These are phyloP conservation scores for Remersonia thermophila DNA, from an alignment of 2,329 filamentous ascomycete genomes.

Conservation along the genomic window DNA sequence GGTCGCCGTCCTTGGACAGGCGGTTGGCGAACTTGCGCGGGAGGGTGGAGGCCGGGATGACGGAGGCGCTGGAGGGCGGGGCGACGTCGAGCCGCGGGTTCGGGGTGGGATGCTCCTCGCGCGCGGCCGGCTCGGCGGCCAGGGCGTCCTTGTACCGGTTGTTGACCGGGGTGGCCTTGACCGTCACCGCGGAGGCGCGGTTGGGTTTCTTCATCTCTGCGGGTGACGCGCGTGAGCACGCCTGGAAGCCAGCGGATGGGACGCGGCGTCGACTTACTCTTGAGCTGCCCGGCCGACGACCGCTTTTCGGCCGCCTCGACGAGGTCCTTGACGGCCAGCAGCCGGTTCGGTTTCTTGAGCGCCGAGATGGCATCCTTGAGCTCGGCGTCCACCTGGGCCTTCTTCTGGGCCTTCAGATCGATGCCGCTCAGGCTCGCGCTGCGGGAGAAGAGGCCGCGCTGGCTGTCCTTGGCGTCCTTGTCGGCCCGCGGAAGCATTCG, in stretches of 20 bases:
- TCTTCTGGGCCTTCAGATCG: conserved; percentile 49
- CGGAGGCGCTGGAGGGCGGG: conserved; percentile 21
- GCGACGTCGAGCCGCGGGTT: conserved; percentile 26
- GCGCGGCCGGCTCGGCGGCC: conserved; percentile 16
- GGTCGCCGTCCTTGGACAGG: conserved; percentile 6
- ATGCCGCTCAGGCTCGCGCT: conserved; percentile 34
- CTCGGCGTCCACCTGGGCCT: conserved; percentile 56
- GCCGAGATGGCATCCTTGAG: conserved; percentile 61
- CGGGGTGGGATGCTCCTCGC: conserved; percentile 11
- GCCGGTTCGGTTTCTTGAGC: conserved; percentile 63
- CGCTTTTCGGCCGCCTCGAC: conserved; percentile 56
- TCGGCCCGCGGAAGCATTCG: conserved; percentile 8
- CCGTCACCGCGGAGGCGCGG: conserved; percentile 30
- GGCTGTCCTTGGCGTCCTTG: background rate
- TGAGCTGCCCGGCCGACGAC: conserved; percentile 31
- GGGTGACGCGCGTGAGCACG: too few relatives aligned
- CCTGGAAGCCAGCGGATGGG: conserved; percentile 13
- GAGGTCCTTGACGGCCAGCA: conserved; percentile 53
- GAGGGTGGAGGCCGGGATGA: conserved; percentile 19
- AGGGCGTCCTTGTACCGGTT: conserved; percentile 42
- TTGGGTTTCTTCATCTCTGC: conserved; percentile 41
- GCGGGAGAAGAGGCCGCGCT: conserved; percentile 20
- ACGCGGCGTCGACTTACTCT: conserved; percentile 31
- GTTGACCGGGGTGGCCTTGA: conserved; percentile 47
- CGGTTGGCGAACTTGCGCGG: conserved; percentile 14